Evolutionary conservation across 805 yeast genomes (phyloP), one percentile per base, ranked within the genome.

Genomic region (Cyberlindnera sargentensis): DNA sequence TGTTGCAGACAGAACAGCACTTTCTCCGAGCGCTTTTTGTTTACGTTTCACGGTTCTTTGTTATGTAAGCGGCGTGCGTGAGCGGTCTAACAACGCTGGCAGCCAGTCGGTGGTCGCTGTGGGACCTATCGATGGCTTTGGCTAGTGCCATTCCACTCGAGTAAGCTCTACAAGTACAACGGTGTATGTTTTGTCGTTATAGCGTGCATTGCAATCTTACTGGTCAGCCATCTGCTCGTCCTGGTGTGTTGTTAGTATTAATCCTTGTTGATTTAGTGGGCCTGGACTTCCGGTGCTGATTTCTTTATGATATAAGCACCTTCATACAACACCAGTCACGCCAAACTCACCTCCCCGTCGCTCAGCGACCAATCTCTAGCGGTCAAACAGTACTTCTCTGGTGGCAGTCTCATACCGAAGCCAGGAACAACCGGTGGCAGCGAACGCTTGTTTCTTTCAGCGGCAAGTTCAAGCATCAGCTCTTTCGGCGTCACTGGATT

Each of bases 401-500:
- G 98, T 3, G 99, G 99, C 40, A 95, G 70, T 50, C 97, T 77
- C 34, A 93, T 74, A 8, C 99, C 98, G 82, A 88, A 89, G 40
- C 82, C 76, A 10, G 93, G 90, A 63, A 90, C 82, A 10, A 93
- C 90, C 5, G 93, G 85, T 5, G 99, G 99, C 41, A 93, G 70
- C 0, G 95, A 80, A 59, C 86, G 82, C 55, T 87, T 82, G 64
- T 93, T 93, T 50, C 96, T 72, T 59, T 95, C 99, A 20, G 82
- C 83, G 0, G 99, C 99, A 54, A 93, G 69, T 64, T 91, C 96
- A 63, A 93, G 67, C 50, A 93, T 65, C 51, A 91, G 68, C 61
- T 93, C 97, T 62, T 91, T 93, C 4, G 98, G 98, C 6, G 95
- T 93, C 3, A 85, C 84, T 3, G 98, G 96, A 62, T 89, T 89